Evolutionary conservation across 106 monocot genomes (phyloP), one percentile per base, ranked within the genome.

Genomic region (Iris macrosiphon): DNA sequence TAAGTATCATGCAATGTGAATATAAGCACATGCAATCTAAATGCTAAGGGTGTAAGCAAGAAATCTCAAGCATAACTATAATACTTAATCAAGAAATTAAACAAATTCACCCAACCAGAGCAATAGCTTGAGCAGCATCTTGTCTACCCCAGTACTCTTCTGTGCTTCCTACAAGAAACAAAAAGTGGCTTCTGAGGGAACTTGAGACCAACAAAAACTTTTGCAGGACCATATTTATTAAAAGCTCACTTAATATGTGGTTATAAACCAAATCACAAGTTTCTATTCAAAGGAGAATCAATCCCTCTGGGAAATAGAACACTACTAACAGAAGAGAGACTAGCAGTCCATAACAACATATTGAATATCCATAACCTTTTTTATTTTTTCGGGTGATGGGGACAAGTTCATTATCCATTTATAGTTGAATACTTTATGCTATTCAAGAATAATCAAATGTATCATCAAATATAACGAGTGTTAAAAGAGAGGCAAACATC

Each of bases 41-140:
- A n/a, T n/a, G n/a, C n/a, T n/a, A n/a, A n/a, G n/a, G n/a, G n/a
- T n/a, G n/a, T n/a, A n/a, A n/a, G n/a, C n/a, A n/a, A n/a, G n/a
- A n/a, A n/a, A n/a, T n/a, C n/a, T n/a, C n/a, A n/a, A n/a, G 34
- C 7, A 35, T 35, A 35, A 35, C 10, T 35, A 10, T 35, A 35
- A 35, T 10, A 35, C 4, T 6, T 6, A 35, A 35, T 35, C 34
- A 10, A 35, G 34, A 35, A 6, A 6, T 4, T 35, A 35, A 35
- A 3, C 22, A 49, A 41, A 39, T 27, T 58, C 40, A 83, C 68
- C 48, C 27, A 63, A 94, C 94, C 63, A 82, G 45, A 75, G 96
- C 96, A 56, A 96, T 55, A 74, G 60, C 86, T 70, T 96, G 80
- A 59, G 96, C 96, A 69, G 96, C 90, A 87, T 90, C 96, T 75